phyloP scores from a whole-genome alignment of 805 yeast species.

The Monosporozyma yasuniensis region DNA sequence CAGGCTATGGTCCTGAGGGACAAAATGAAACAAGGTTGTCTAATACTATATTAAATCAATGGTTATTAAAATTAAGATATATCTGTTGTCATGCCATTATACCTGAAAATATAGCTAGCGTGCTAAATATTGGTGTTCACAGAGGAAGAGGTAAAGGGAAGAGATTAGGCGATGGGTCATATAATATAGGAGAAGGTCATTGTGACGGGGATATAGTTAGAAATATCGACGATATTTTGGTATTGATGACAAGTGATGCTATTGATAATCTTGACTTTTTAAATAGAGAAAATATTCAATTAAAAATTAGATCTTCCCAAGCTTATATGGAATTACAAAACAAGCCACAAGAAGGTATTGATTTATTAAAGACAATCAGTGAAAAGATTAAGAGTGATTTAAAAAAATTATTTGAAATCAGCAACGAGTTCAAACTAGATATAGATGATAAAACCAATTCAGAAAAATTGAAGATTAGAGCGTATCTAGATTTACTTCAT shows the following conservation, averaged over 20 bases:
- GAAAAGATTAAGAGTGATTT: constrained; percentile 25
- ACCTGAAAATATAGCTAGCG: constrained; percentile 14
- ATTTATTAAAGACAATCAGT: constrained; percentile 36
- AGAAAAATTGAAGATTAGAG: constrained; percentile 11
- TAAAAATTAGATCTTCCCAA: constrained; percentile 56
- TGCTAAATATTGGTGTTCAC: not conserved
- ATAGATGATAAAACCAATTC: not conserved
- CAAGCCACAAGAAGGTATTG: constrained; percentile 43
- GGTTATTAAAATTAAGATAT: constrained; percentile 66
- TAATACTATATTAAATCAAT: constrained; percentile 49
- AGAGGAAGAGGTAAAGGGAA: not conserved
- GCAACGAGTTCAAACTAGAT: constrained; percentile 11
- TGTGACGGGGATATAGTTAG: constrained; percentile 6
- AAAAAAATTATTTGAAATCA: constrained; percentile 13
- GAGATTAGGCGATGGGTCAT: constrained; percentile 4
- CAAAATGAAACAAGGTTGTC: constrained; percentile 45
- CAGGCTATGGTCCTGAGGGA: constrained; percentile 41
- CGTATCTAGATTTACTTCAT: constrained; percentile 49
- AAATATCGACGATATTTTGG: constrained; percentile 56
- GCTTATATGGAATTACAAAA: constrained; percentile 48
- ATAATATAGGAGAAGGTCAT: not conserved
- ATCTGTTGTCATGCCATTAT: constrained; percentile 71
- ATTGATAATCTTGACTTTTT: constrained; percentile 38
- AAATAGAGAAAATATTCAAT: constrained; percentile 40
- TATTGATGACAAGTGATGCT: constrained; percentile 52